These are phyloP conservation scores for Pseudocercospora macadamiae DNA, from an alignment of 2,329 filamentous ascomycete species.

Conservation along the genomic window DNA sequence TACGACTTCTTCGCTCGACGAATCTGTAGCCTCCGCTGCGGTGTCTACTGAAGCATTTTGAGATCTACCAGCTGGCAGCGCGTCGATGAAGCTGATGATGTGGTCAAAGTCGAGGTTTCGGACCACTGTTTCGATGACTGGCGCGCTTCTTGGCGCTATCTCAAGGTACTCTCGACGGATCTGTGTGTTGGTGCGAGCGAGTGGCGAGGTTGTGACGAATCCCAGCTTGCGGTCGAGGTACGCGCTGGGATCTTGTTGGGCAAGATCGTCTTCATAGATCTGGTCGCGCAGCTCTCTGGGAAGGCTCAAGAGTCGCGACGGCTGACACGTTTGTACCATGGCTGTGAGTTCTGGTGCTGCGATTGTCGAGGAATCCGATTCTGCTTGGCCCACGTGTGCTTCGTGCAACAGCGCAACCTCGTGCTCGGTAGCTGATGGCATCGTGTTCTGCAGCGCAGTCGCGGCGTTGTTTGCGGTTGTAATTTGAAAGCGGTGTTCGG, in stretches of 20 bases:
- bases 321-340: too few species aligned
- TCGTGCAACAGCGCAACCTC: too few species aligned
- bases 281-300: neutral
- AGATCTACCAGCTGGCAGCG: neutral
- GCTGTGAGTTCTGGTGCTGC: too few species aligned
- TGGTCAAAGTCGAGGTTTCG: neutral
- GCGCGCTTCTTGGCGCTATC: neutral
- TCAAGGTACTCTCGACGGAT: neutral
- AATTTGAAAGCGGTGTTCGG: too few species aligned
- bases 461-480: too few species aligned
- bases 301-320: neutral
- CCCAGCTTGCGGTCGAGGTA: neutral
- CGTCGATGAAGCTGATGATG: neutral
- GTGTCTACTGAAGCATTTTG: neutral
- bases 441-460: too few species aligned
- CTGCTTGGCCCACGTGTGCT: too few species aligned
- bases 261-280: neutral
- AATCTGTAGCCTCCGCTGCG: neutral
- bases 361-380: too few species aligned
- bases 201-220: neutral
- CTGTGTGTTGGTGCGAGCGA: neutral
- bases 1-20: neutral
- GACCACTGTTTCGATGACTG: neutral
- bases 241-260: neutral
- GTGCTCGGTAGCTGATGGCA: too few species aligned